These are phyloP conservation scores for Claviceps purpurea DNA, from an alignment of 2,329 filamentous ascomycete genomes.

Conservation along the genomic window DNA sequence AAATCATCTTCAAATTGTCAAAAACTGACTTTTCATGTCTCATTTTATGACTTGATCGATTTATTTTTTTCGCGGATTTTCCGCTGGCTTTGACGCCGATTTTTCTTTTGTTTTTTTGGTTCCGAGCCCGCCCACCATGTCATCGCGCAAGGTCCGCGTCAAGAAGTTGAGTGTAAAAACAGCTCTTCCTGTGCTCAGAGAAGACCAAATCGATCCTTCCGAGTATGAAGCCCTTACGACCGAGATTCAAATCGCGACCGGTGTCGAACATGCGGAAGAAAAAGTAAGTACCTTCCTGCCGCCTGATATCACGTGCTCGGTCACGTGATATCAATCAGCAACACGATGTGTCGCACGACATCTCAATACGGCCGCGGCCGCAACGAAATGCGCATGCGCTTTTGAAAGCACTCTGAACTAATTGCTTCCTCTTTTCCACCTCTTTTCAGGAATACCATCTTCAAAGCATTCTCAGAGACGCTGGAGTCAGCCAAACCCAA, in stretches of 20 bases:
- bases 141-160: conserved; percentile 59
- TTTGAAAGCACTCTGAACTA: background rate
- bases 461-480: conserved; percentile 58
- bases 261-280: conserved; percentile 94
- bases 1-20: conserved; percentile 36
- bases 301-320: conserved; percentile 33
- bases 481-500: conserved; percentile 41
- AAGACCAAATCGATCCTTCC: conserved; percentile 76
- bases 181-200: conserved; percentile 71
- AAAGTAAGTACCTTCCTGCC: conserved; percentile 55
- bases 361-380: background rate
- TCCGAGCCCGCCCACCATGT: conserved; percentile 35
- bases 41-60: conserved; percentile 48
- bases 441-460: conserved; percentile 81
- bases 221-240: conserved; percentile 79
- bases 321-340: conserved; percentile 28
- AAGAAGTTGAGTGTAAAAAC: conserved; percentile 91
- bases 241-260: conserved; percentile 79
- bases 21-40: conserved; percentile 40
- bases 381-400: background rate
- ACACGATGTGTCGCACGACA: background rate
- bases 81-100: conserved; percentile 31
- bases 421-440: background rate
- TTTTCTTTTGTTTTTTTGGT: conserved; percentile 8
- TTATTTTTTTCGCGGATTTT: conserved; percentile 54